Conservation (phyloP, 164 flowering plant genomes). For the Protea cynaroides region DNA sequence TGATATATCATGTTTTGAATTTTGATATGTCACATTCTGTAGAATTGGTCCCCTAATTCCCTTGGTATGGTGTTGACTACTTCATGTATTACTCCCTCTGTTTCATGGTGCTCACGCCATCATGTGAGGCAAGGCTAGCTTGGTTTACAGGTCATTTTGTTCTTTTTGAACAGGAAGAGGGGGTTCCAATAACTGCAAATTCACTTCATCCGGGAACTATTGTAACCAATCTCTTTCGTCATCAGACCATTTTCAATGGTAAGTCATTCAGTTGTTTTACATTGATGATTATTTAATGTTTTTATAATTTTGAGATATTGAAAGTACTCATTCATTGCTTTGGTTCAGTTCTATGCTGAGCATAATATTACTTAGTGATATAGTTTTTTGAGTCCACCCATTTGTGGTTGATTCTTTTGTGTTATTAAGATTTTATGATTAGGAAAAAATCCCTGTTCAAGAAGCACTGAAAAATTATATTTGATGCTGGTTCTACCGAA, state of each 20-base stretch:
- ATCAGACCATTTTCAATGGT: constrained; percentile 34
- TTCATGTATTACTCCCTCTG: not conserved
- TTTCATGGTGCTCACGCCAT: not conserved
- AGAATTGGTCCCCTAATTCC: no score
- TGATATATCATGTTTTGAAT: no score
- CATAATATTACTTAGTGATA: not conserved
- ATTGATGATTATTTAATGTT: not conserved
- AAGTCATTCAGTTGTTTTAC: constrained; percentile 1
- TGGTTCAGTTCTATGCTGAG: not conserved
- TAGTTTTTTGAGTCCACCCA: not conserved
- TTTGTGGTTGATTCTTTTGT: not conserved
- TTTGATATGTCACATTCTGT: no score
- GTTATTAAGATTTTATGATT: no score
- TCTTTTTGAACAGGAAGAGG: constrained; percentile 47
- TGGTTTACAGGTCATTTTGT: no score
- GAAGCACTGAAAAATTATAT: no score
- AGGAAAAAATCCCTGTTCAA: no score
- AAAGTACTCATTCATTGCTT: not conserved
- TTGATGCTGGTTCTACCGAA: no score
- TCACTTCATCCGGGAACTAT: constrained; percentile 53
- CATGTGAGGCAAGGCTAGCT: not conserved
- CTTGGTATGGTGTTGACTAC: no score
- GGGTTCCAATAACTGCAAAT: constrained; percentile 41
- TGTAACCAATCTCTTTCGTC: constrained; percentile 37
- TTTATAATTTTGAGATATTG: no score